Percentiles rank a stretch among this genome's conserved stretches.
phyloP scores from a whole-genome alignment of 208 protist genomes.

The Tetramitus jugosus region DNA sequence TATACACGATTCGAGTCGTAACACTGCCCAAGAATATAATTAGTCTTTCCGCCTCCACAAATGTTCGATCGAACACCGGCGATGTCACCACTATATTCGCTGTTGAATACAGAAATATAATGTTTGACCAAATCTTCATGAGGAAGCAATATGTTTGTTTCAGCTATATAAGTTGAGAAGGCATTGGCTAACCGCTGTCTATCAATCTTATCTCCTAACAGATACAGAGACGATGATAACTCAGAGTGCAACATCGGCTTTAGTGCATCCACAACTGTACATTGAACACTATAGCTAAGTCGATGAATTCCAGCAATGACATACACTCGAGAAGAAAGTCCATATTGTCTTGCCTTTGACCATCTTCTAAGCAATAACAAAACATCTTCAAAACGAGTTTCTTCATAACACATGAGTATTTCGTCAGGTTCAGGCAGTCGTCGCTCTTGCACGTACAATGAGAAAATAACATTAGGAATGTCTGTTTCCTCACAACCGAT shows the following conservation, averaged over 20 bases:
- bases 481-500: neutral
- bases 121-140: neutral
- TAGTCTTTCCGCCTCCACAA: neutral
- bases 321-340: neutral
- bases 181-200: neutral
- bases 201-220: neutral
- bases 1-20: neutral
- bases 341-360: neutral
- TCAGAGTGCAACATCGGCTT: neutral
- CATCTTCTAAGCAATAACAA: neutral
- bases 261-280: neutral
- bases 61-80: too few relatives aligned
- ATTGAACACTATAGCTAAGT: neutral
- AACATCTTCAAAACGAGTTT: constrained; percentile 1
- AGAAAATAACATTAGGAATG: neutral
- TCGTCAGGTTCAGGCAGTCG: neutral
- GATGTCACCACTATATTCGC: neutral
- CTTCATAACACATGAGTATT: neutral
- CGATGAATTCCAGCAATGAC: neutral
- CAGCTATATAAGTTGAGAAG: neutral
- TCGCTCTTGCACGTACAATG: neutral
- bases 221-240: neutral
- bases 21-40: neutral
- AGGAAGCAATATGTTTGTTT: neutral
- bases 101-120: neutral